Evolutionary conservation across 2,329 filamentous ascomycete species (phyloP), one percentile per base, ranked within the genome.

Genomic region (Ascochyta pisi): DNA sequence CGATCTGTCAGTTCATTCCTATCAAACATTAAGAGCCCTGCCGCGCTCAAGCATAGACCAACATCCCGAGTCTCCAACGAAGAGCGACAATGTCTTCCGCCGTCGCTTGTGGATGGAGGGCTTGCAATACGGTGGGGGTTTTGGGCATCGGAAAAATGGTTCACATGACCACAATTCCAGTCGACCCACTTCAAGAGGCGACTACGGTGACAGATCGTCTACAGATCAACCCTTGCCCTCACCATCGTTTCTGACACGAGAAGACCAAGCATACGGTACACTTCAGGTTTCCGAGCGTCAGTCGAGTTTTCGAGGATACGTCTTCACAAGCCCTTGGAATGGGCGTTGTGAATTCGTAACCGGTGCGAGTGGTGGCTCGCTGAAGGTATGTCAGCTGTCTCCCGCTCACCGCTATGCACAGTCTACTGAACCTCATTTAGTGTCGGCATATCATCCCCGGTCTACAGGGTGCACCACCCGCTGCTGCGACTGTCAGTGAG

Each of bases 281-380:
- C 67, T 69, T 4, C 67, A 68, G 35, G 57, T 82, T 77, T 16
- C 78, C 81, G 58, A 84, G 16, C 69, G 59, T 31, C 68, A 65
- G 22, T 81, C 86, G 0, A 82, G 83, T 29, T 89, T 87, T 68
- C 76, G 77, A 60, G 76, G 83, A 16, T 96, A 96, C 75, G 84
- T 86, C 1, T 97, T 97, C 71, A 78, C 81, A 19, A 95, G 90
- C 38, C 93, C 92, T 0, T 98, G 94, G 94, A 87, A 91, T 58
- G 90, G 91, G 15, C 84, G 84, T 38, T 98, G 94, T 77, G 90
- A 93, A 58, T 98, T 98, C 75, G 82, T 85, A 15, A 95, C 92
- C 0, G 89, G 90, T 34, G 83, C 86, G 52, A 88, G 85, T 39
- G 93, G 94, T 2, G 87, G 89, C 47, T 89, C 85, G 51, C 77